Base-by-base conservation (phyloP, 371 early-diverging fungal genomes). In the Apophysomyces sp. region DNA sequence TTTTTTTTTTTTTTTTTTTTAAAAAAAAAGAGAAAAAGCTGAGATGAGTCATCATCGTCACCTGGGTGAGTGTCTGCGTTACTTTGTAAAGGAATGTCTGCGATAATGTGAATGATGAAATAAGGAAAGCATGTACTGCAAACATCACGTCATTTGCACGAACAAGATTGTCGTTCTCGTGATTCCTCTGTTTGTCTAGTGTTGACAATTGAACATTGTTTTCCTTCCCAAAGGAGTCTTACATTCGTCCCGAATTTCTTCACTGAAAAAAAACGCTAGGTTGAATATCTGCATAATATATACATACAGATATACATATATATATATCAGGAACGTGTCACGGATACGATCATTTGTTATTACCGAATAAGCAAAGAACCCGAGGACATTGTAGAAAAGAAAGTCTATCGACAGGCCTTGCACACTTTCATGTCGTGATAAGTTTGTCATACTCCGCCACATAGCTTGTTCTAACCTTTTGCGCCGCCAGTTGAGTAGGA, bases 371-470 rank as follows among this genome's bases (percentile, higher is more conserved):
- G 92, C 94, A 0, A 86, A 39, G 58, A 98, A 98, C 4, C 98
- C 97, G 30, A 85, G 74, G 15, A 92, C 83, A 69, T 95, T 96
- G 67, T 91, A 89, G 60, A 83, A 83, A 3, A 95, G 63, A 78
- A 94, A 98, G 73, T 98, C 98, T 15, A 95, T 78, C 0, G 97
- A 96, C 24, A 96, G 76, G 0, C 97, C 96, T 53, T 88, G 85
- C 0, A 95, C 95, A 69, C 90, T 40, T 12, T 26, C 30, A 29
- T 31, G 16, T 21, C 49, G 21, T 44, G 49, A 9, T 57, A n/a
- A 57, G 36, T 30, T n/a, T 9, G 18, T 40, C 49, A 15, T 8
- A 39, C 6, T 27, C 28, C 21, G 18, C 51, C 49, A 27, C n/a
- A n/a, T 11, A 18, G 34, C 18, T 21, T 24, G 18, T 36, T 27